These are phyloP conservation scores for Selenicereus undatus DNA, from an alignment of 148 eudicot genomes.

Conservation along the genomic window DNA sequence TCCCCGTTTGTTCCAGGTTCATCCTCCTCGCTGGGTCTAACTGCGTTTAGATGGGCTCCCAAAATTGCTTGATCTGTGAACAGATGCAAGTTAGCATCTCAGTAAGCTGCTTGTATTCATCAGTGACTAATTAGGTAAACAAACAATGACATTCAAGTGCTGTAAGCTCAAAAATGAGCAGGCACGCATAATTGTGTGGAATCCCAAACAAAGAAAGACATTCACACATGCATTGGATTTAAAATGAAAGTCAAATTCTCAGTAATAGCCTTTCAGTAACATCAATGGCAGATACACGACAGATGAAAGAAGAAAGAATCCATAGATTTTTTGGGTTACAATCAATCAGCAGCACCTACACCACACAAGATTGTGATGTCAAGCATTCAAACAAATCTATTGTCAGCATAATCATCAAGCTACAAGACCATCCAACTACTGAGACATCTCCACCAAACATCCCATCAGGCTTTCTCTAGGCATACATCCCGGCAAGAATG, in stretches of 20 bases:
- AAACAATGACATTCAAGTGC: background rate
- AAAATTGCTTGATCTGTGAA: slow-evolving; percentile 45
- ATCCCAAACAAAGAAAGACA: background rate
- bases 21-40: slow-evolving; percentile 20
- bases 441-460: background rate
- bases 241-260: background rate
- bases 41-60: slow-evolving; percentile 24
- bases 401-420: too few relatives aligned
- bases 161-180: background rate
- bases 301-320: too few relatives aligned
- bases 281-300: too few relatives aligned
- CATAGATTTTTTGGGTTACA: too few relatives aligned
- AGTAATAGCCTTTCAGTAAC: background rate
- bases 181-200: background rate
- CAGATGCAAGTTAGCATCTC: slow-evolving; percentile 16
- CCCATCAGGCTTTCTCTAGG: too few relatives aligned
- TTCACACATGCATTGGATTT: background rate
- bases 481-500: too few relatives aligned
- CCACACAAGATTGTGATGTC: too few relatives aligned
- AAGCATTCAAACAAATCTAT: too few relatives aligned
- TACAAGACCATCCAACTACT: background rate
- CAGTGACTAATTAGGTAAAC: background rate
- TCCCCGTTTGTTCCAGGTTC: slow-evolving; percentile 23
- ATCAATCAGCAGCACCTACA: too few relatives aligned
- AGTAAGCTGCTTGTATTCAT: slow-evolving; percentile 2